A percentile compares a stretch with the other conserved stretches of the same genome.
Conservation (phyloP, 2,329 filamentous ascomycete genomes). For the Pestalotiopsis sp. region DNA sequence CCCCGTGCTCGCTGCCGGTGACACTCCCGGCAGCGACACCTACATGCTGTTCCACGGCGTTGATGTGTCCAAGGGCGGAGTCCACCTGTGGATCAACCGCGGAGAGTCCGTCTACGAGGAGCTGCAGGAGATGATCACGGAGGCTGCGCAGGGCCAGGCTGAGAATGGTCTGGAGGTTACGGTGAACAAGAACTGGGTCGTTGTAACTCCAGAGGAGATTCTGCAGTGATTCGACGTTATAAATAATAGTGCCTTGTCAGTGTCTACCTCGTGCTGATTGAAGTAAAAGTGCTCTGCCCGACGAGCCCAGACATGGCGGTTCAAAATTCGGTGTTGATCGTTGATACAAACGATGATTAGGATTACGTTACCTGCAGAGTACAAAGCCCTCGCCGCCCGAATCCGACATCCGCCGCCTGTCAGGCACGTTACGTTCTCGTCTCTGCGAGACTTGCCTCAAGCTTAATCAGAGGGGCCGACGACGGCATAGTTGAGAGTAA, state of each 20-base stretch:
- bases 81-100: slow-evolving; percentile 43
- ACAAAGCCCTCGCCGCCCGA: too few species aligned
- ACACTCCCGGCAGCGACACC: slow-evolving; percentile 42
- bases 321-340: too few species aligned
- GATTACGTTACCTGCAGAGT: too few species aligned
- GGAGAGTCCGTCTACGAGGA: slow-evolving; percentile 33
- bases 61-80: slow-evolving; percentile 39
- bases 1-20: slow-evolving; percentile 41
- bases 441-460: too few species aligned
- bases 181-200: slow-evolving; percentile 45
- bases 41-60: slow-evolving; percentile 46
- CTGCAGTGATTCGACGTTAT: slow-evolving; percentile 16
- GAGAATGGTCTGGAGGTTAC: slow-evolving; percentile 37
- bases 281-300: neutral
- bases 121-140: slow-evolving; percentile 37
- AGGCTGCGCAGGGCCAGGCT: slow-evolving; percentile 33
- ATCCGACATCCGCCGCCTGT: too few species aligned
- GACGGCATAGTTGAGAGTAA: neutral
- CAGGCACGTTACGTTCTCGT: too few species aligned
- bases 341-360: too few species aligned
- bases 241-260: too few species aligned
- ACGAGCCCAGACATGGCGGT: too few species aligned
- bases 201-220: slow-evolving; percentile 40
- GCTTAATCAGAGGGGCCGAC: neutral
- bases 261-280: neutral